phyloP scores from a whole-genome alignment of 345 rosid genomes.

The Euphorbia lathyris region DNA sequence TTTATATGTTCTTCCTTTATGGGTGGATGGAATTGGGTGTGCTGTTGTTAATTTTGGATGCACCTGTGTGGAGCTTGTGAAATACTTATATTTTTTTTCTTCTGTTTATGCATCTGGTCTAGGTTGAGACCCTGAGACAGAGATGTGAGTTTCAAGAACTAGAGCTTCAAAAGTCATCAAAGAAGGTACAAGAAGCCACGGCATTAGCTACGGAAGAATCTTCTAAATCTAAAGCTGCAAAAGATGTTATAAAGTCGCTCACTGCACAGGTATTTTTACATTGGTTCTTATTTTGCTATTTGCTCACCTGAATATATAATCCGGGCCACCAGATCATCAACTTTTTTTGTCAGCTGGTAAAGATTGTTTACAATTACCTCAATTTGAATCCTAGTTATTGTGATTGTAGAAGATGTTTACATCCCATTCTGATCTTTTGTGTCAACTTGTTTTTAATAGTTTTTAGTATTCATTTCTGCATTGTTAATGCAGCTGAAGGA shows the following conservation, averaged over 20 bases:
- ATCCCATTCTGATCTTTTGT: not conserved
- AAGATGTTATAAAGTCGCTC: conserved; percentile 91
- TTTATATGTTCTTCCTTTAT: not conserved
- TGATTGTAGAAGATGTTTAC: not conserved
- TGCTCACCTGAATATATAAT: not conserved
- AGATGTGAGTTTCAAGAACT: conserved; percentile 82
- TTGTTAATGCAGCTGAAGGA: conserved; percentile 68
- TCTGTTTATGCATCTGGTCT: conserved; percentile 24
- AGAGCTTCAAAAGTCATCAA: conserved; percentile 77
- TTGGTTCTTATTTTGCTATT: not conserved
- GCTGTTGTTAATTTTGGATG: not conserved
- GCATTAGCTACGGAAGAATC: conserved; percentile 73
- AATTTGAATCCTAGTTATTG: not conserved
- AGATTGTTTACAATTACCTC: not conserved
- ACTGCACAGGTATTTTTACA: conserved; percentile 69
- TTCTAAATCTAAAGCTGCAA: conserved; percentile 79
- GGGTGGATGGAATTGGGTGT: not conserved
- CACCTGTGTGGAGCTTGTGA: not conserved
- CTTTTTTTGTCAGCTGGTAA: not conserved
- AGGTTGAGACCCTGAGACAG: conserved; percentile 76
- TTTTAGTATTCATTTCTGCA: conserved; percentile 8
- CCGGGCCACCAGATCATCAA: not conserved
- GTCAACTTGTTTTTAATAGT: not conserved
- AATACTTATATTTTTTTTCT: not conserved
- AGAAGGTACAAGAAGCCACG: conserved; percentile 80